phyloP scores from a whole-genome alignment of 140 eudicot species.

The Oenanthe javanica region DNA sequence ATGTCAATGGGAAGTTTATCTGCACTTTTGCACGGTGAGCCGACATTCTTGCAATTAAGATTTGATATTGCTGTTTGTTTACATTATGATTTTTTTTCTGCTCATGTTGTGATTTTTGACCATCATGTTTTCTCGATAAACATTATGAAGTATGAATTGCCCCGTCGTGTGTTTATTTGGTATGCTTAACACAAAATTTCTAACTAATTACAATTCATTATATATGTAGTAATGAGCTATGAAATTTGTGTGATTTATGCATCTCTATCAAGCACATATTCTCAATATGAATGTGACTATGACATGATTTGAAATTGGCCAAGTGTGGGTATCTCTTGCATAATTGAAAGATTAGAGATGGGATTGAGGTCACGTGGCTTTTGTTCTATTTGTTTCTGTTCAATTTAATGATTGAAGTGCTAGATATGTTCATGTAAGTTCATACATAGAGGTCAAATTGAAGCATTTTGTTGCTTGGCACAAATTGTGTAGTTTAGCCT shows the following conservation, averaged over 20 bases:
- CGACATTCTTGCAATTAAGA: neutral
- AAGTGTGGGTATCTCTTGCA: constrained; percentile 8
- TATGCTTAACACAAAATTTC: neutral
- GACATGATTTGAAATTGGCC: constrained; percentile 1
- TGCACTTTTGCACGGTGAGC: constrained; percentile 84
- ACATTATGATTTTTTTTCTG: neutral
- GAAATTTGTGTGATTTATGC: neutral
- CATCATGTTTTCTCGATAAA: neutral
- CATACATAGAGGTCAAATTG: neutral
- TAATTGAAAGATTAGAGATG: neutral
- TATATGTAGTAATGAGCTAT: neutral
- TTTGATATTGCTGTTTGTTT: neutral
- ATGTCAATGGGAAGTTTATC: constrained; percentile 93
- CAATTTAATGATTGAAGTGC: neutral
- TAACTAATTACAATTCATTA: neutral
- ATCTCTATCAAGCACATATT: neutral
- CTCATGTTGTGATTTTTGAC: neutral
- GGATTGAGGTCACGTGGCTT: neutral
- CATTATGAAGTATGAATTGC: neutral
- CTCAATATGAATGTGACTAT: neutral
- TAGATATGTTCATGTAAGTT: neutral
- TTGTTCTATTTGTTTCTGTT: neutral
- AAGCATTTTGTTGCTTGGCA: neutral
- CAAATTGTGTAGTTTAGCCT: neutral
- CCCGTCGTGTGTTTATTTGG: neutral